Evolutionary conservation across 345 rosid genomes (phyloP).

Genomic region (Eucalyptus lansdowneana): DNA sequence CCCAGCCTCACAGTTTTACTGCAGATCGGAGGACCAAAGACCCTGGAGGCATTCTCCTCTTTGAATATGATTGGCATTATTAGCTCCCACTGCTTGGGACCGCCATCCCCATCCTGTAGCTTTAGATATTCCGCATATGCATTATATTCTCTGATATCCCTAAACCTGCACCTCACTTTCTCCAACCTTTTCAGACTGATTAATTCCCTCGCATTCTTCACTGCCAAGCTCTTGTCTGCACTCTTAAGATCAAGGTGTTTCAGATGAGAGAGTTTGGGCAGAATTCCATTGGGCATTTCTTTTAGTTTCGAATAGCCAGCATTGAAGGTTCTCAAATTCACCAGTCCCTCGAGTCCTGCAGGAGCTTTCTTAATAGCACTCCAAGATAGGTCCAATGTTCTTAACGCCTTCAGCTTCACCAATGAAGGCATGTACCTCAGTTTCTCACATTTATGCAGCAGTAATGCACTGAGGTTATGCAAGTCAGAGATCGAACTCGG

Average conservation of each 20-base stretch:
- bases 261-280: neutral
- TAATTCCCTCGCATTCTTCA: neutral
- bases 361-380: neutral
- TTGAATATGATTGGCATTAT: neutral
- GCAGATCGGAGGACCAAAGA: neutral
- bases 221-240: neutral
- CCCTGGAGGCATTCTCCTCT: neutral
- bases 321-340: neutral
- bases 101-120: neutral
- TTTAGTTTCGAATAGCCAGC: neutral
- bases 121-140: neutral
- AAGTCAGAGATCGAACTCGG: conserved; percentile 1
- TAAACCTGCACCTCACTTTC: neutral
- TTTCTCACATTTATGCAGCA: neutral
- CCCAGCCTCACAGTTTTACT: neutral
- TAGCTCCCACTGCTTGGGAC: neutral
- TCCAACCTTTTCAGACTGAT: neutral
- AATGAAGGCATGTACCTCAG: neutral
- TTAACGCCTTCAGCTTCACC: neutral
- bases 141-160: neutral
- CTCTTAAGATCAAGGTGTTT: neutral
- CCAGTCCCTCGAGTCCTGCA: neutral
- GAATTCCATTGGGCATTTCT: neutral
- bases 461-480: neutral
- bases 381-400: neutral